Evolutionary conservation across 164 flowering plant genomes (phyloP), one percentile per base, ranked within the genome.

Genomic region (Dillenia suffruticosa): DNA sequence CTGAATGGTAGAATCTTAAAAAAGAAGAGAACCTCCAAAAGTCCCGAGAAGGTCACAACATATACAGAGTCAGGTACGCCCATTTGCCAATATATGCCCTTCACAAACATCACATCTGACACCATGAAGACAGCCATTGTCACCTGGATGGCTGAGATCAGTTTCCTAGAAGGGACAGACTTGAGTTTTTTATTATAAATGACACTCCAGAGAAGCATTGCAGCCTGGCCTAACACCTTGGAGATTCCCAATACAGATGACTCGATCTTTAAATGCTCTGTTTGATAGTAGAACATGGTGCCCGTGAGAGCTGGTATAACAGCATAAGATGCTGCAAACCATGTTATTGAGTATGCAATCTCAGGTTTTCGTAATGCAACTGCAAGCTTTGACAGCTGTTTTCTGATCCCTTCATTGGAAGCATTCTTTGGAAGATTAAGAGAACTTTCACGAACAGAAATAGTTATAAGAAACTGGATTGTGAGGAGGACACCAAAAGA

Each of bases 281-380:
- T 90, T 70, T 95, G 99, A 74, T 94, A 94, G 67, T 78, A 94
- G 73, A 95, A 95, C 97, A 95, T 85, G 59, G 89, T 90, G 49
- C 99, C 96, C 46, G 84, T 78, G 17, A 92, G 68, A 56, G 76
- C 77, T 9, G 99, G 99, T 53, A 88, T 77, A 7, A 82, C 50
- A 4, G 94, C 94, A 76, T 81, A 85, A 13, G 99, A 92, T 26
- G 77, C 77, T 9, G 96, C 81, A 54, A 95, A 76, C 98, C 99
- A 95, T 7, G 67, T 56, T n/a, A 95, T 79, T 5, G 97, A 74
- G 67, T 78, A 75, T 9, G 79, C 74, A 32, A 95, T 81, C 64
- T 87, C 89, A 0, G 97, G 96, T 52, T 73, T 84, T 40, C 51
- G 56, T 15, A 95, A 58, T 17, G 87, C 85, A 32, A 49, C 59